Percentiles rank a stretch among this genome's conserved stretches.
These are phyloP conservation scores for Diaporthe sp. DNA, from an alignment of 2,329 filamentous ascomycete species.

Conservation along the genomic window DNA sequence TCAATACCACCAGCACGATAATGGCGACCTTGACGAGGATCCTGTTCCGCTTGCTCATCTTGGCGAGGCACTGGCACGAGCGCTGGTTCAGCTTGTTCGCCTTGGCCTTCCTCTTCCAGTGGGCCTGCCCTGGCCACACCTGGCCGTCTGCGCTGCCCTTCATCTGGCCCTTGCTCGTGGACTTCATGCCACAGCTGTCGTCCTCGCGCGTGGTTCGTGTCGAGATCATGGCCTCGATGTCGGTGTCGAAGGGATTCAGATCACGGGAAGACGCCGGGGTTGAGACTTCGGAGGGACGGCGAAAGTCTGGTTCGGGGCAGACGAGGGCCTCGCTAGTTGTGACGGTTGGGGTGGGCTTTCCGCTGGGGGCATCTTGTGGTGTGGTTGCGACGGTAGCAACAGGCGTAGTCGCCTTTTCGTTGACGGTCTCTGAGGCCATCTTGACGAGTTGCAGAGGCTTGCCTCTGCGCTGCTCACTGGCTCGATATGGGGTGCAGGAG, in stretches of 20 bases:
- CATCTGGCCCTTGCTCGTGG: constrained; percentile 52
- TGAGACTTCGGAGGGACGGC: constrained; percentile 54
- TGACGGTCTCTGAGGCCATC: constrained; percentile 23
- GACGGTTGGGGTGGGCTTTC: constrained; percentile 13
- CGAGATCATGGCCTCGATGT: constrained; percentile 68
- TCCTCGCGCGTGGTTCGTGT: constrained; percentile 42
- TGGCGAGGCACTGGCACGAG: constrained; percentile 67
- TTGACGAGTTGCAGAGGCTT: constrained; percentile 4
- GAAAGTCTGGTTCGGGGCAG: constrained; percentile 27
- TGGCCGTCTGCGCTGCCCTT: constrained; percentile 63
- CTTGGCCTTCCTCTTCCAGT: constrained; percentile 73
- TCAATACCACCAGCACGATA: constrained; percentile 64
- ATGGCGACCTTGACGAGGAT: constrained; percentile 69
- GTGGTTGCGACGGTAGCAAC: constrained; percentile 30
- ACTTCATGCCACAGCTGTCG: constrained; percentile 53
- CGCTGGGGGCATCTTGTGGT: constrained; percentile 1
- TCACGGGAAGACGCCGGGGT: constrained; percentile 59
- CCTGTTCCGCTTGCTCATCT: constrained; percentile 67
- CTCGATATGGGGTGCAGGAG: constrained; percentile 19
- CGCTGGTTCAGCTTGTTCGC: constrained; percentile 66
- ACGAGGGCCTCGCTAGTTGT: constrained; percentile 26
- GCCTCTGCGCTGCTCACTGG: constrained; percentile 27
- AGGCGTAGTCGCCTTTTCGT: constrained; percentile 38
- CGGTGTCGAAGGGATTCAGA: constrained; percentile 69
- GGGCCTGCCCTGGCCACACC: constrained; percentile 72